Base-by-base conservation (phyloP, 2,329 filamentous ascomycete species). In the Neoarthrinium moseri region DNA sequence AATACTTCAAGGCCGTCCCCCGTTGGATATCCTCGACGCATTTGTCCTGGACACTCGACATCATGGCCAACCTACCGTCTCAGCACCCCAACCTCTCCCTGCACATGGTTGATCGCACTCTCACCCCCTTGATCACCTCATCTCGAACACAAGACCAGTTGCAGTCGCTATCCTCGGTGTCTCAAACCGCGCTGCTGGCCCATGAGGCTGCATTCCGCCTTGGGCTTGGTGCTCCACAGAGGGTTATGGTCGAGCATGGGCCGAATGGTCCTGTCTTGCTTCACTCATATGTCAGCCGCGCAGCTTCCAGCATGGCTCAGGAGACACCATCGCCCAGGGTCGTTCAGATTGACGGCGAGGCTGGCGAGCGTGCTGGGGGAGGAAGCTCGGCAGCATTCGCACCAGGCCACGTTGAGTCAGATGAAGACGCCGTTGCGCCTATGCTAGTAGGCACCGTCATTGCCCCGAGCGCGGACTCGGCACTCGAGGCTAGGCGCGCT, bases 41-140 rank as follows among this genome's bases (percentile, higher is more conserved):
- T 8, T 7, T 29, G 8, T 7, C 8, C 26, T 29, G 26, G 8
- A 29, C 8, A 29, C 8, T n/a, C 26, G 20, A 20, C 18, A 33
- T n/a, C 10, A 72, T 72, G 70, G 60, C 70, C 32, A 65, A 63
- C 54, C 66, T 73, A 40, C 74, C 75, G 40, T 67, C 68, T 8
- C 70, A 78, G 54, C 70, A 77, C 61, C 76, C 77, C 27, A 62
- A 67, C 48, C 70, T 81, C 43, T 69, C 74, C 53, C 69, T 81
- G 50, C 77, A 81, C 68, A 73, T 84, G 48, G 72, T 77, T 53
- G 80, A 83, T 69, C 66, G 72, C 48, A 66, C 74, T 49, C 72
- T 80, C 52, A 79, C 76, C 4, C 78, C 80, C 24, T 72, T 84
- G 52, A 72, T 84, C 58, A 77, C 75, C 17, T 79, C 76, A 22